Percentiles rank a stretch among this genome's conserved stretches.
phyloP scores from a whole-genome alignment of 2,329 filamentous ascomycete genomes.

The Verticillium nubilum region DNA sequence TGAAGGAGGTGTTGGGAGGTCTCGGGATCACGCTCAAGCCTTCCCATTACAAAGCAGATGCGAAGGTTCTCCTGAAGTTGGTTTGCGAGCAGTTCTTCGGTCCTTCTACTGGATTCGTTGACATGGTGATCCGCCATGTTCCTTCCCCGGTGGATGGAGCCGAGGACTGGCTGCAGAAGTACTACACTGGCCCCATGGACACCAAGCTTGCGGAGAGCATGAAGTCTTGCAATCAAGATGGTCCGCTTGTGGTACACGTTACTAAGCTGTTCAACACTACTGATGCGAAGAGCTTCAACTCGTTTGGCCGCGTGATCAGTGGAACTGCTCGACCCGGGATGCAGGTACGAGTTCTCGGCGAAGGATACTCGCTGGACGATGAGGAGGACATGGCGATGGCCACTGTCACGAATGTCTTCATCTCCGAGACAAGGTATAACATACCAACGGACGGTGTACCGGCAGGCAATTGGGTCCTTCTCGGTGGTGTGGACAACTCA shows the following conservation, averaged over 20 bases:
- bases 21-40: slow-evolving; percentile 87
- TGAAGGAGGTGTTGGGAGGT: slow-evolving; percentile 71
- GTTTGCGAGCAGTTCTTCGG: slow-evolving; percentile 97
- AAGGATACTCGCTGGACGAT: slow-evolving; percentile 93
- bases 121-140: slow-evolving; percentile 88
- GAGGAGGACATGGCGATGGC: slow-evolving; percentile 95
- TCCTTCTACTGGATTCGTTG: slow-evolving; percentile 81
- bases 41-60: slow-evolving; percentile 85
- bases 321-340: slow-evolving; percentile 78
- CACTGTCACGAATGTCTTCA: slow-evolving; percentile 80
- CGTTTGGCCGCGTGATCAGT: slow-evolving; percentile 88
- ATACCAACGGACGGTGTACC: slow-evolving; percentile 88
- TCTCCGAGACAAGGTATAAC: slow-evolving; percentile 89
- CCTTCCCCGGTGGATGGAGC: slow-evolving; percentile 81
- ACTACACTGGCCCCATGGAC: slow-evolving; percentile 89
- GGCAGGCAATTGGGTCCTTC: slow-evolving; percentile 87
- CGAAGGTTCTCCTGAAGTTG: slow-evolving; percentile 78
- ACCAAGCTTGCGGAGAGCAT: slow-evolving; percentile 76
- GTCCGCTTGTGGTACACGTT: slow-evolving; percentile 84
- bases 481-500: slow-evolving; percentile 91
- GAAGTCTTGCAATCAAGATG: slow-evolving; percentile 78
- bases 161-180: slow-evolving; percentile 69
- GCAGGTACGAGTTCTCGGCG: slow-evolving; percentile 85
- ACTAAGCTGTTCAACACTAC: slow-evolving; percentile 89
- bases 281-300: slow-evolving; percentile 87